These are phyloP conservation scores for Trypanosoma scelopori DNA, from an alignment of 208 protist genomes.

Conservation along the genomic window DNA sequence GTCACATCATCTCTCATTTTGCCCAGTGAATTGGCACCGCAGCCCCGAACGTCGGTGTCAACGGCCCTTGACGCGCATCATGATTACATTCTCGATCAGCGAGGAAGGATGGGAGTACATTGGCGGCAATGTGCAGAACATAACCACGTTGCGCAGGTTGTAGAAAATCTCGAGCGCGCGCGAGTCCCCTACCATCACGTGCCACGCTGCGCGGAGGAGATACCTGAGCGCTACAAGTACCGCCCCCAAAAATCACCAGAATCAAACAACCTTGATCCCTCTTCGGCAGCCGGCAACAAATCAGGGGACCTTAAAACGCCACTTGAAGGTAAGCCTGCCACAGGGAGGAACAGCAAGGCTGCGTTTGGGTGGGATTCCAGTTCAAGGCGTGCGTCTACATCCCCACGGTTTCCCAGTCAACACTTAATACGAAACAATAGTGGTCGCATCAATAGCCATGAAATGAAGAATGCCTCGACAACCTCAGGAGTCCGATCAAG, in stretches of 20 bases:
- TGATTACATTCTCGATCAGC: conserved; percentile 14
- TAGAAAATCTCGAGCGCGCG: conserved; percentile 8
- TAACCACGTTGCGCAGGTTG: conserved; percentile 1
- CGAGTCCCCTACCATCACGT: conserved; percentile 17
- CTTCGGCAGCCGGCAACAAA: not conserved
- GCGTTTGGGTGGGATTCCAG: not conserved
- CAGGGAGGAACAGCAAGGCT: not conserved
- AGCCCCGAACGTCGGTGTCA: too few relatives aligned
- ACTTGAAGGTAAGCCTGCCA: too few relatives aligned
- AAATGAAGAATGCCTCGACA: not conserved
- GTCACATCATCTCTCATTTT: too few relatives aligned
- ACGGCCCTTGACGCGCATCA: too few relatives aligned
- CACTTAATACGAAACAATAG: not conserved
- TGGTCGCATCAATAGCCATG: not conserved
- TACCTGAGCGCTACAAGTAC: conserved; percentile 65
- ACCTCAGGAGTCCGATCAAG: not conserved
- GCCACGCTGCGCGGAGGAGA: conserved; percentile 41
- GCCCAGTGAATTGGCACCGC: too few relatives aligned
- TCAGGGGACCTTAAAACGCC: not conserved
- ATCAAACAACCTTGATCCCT: not conserved
- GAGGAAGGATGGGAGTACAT: not conserved
- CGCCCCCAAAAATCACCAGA: conserved; percentile 14
- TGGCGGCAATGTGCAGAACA: not conserved
- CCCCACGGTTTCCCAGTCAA: not conserved
- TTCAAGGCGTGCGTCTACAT: not conserved